Percentiles rank a stretch among this genome's conserved stretches.
Evolutionary conservation across 306 rosid species (phyloP).

Genomic region (Vachellia collinsii): DNA sequence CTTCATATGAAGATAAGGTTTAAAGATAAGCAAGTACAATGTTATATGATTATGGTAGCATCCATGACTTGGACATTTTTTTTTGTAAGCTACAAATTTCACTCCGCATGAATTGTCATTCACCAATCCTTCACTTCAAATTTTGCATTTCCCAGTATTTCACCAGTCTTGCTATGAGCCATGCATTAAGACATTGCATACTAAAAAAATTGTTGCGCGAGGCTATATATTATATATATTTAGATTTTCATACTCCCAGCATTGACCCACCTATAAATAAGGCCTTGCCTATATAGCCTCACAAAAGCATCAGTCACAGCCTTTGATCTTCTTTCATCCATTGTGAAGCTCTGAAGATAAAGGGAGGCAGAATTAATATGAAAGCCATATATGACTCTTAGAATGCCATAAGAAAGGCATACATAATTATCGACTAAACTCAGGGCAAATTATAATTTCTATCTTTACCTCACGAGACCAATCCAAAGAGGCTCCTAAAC

Average conservation of each 20-base stretch:
- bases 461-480: conserved; percentile 93
- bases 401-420: conserved; percentile 20
- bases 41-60: background rate
- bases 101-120: background rate
- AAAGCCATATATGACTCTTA: conserved; percentile 6
- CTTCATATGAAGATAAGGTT: background rate
- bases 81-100: background rate
- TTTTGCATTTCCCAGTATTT: background rate
- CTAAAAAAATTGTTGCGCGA: background rate
- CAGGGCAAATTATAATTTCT: conserved; percentile 4
- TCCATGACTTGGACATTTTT: background rate
- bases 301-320: conserved; percentile 97
- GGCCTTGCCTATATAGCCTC: conserved; percentile 71
- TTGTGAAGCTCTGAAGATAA: conserved; percentile 80
- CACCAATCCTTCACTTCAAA: background rate
- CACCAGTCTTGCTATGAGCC: background rate
- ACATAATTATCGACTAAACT: conserved; percentile 7
- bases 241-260: conserved; percentile 23
- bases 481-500: conserved; percentile 93
- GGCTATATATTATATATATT: background rate
- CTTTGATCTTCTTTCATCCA: conserved; percentile 85
- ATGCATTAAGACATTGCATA: background rate
- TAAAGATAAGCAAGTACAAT: background rate
- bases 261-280: conserved; percentile 75
- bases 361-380: conserved; percentile 13